These are phyloP conservation scores for Aspergillus ochraceoroseus DNA, from an alignment of 2,329 filamentous ascomycete species.

Conservation along the genomic window DNA sequence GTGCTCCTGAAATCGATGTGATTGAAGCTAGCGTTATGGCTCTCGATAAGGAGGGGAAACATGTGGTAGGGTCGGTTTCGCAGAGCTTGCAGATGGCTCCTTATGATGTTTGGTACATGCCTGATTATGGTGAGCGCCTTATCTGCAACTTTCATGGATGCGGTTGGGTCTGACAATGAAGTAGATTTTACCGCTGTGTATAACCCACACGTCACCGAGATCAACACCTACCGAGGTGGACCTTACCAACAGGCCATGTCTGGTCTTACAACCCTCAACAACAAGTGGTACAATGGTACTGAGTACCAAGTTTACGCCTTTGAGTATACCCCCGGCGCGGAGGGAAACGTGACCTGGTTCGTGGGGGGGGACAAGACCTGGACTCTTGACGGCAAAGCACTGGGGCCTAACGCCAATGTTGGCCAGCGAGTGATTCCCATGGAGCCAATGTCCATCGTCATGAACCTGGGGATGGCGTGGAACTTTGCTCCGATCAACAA, in stretches of 20 bases:
- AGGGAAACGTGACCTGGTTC: slow-evolving; percentile 63
- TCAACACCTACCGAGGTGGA: slow-evolving; percentile 60
- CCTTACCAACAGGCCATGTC: slow-evolving; percentile 61
- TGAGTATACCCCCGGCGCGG: slow-evolving; percentile 57
- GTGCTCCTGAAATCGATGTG: slow-evolving; percentile 67
- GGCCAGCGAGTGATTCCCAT: slow-evolving; percentile 60
- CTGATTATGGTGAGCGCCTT: slow-evolving; percentile 48
- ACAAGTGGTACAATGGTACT: slow-evolving; percentile 62
- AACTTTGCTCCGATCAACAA: slow-evolving; percentile 61
- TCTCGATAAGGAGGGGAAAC: slow-evolving; percentile 46
- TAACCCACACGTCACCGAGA: slow-evolving; percentile 52
- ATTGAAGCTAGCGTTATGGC: slow-evolving; percentile 61
- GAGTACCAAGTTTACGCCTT: slow-evolving; percentile 60
- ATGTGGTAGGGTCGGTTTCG: slow-evolving; percentile 58
- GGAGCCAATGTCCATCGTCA: slow-evolving; percentile 63
- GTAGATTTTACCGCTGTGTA: slow-evolving; percentile 62
- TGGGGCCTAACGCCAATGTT: slow-evolving; percentile 66
- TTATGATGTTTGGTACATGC: slow-evolving; percentile 66
- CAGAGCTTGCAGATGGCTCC: slow-evolving; percentile 65
- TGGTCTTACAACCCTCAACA: slow-evolving; percentile 57
- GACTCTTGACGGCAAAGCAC: slow-evolving; percentile 56
- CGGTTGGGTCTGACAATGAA: background rate
- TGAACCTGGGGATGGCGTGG: slow-evolving; percentile 66
- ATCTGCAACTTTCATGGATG: background rate
- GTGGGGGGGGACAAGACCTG: slow-evolving; percentile 62